Evolutionary conservation across 495 filamentous ascomycete species (phyloP), one percentile per base, ranked within the genome.

Genomic region (Stereocaulon alpinum): DNA sequence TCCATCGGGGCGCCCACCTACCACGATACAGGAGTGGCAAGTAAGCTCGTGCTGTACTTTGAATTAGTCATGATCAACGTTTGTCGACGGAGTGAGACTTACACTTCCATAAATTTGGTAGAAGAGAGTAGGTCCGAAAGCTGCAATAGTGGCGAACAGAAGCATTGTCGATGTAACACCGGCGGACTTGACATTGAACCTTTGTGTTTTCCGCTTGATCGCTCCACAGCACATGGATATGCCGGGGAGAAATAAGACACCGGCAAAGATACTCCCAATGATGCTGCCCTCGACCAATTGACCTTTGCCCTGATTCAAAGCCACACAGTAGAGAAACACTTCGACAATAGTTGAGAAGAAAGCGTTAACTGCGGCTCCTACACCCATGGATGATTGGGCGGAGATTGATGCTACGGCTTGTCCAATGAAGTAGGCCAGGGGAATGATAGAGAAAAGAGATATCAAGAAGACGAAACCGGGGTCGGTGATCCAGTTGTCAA

Each of bases 331-430:
- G 54, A 99, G 85, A 73, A 92, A 99, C 14, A 99, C 93, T 69
- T 99, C 93, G 24, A 99, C 93, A 22, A 99, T 76, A 10, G 93
- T 99, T n/a, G 91, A 96, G 75, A 99, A 99, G 72, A 97, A 96
- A 40, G 93, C 93, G 62, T 99, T 99, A 73, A 97, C 90, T 18
- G 91, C 93, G 53, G 93, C 94, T 70, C 93, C 93, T 34, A 99
- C 78, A n/a, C 93, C 93, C 93, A 99, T 99, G n/a, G 90, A 94
- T 18, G 90, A 96, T 68, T 99, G 93, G 10, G 93, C 93, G 17
- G 93, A 97, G 64, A 99, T 97, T 40, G 93, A 97, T n/a, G 93
- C 93, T 44, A 99, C 93, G 54, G 93, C 93, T 72, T 99, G 93
- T 10, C 93, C 93, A 70, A 99, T 99, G 75, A 97, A 99, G 72